Evolutionary conservation across 495 filamentous ascomycete species (phyloP).

Genomic region (Aspergillus conjunctus): DNA sequence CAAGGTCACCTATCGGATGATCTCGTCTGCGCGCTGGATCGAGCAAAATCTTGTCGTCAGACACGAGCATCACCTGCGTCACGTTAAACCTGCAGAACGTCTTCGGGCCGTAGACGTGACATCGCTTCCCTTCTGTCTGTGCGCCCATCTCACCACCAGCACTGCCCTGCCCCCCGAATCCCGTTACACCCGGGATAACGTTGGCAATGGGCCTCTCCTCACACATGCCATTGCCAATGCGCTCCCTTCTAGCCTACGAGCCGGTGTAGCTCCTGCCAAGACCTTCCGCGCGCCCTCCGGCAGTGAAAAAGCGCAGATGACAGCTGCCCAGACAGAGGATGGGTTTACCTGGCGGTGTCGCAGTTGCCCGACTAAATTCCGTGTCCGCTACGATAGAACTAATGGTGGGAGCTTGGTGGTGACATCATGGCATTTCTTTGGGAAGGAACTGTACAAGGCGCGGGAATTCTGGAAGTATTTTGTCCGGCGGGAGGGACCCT

Average conservation of each 20-base stretch:
- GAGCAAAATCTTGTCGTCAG: neutral
- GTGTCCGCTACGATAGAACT: neutral
- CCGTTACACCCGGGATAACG: neutral
- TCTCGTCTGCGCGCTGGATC: constrained; percentile 5
- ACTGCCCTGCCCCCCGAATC: neutral
- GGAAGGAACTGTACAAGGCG: constrained; percentile 7
- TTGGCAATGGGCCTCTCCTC: neutral
- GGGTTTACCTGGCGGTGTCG: constrained; percentile 12
- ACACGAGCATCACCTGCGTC: constrained; percentile 10
- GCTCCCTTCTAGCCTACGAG: neutral
- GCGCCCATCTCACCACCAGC: constrained; percentile 14
- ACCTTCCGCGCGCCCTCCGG: neutral
- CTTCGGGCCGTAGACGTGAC: constrained; percentile 8
- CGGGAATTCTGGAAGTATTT: constrained; percentile 13
- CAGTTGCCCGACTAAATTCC: constrained; percentile 17
- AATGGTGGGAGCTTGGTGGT: constrained; percentile 4
- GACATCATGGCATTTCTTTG: constrained; percentile 13
- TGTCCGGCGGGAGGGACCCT: constrained; percentile 8
- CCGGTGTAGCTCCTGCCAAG: neutral
- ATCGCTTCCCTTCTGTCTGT: constrained; percentile 11
- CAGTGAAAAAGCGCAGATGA: constrained; percentile 8
- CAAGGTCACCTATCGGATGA: neutral
- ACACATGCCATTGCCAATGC: constrained; percentile 3
- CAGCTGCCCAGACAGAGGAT: neutral
- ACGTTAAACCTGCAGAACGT: neutral